Conservation (phyloP, 1,284 basidiomycete species). For the Fomitopsis pinicola region DNA sequence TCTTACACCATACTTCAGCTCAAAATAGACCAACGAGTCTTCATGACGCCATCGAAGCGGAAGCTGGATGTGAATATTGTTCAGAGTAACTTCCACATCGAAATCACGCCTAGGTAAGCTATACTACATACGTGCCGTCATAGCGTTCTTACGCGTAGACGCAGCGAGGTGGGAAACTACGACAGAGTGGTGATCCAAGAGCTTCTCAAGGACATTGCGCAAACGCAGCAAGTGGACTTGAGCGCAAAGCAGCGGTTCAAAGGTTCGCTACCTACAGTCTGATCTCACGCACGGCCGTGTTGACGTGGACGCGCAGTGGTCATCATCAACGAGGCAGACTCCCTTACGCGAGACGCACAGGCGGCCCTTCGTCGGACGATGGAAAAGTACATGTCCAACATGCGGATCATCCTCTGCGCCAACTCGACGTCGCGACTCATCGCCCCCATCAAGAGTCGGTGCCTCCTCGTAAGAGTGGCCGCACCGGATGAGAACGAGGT, state of each 20-base stretch:
- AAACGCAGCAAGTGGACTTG: conserved; percentile 97
- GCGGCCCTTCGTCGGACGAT: conserved; percentile 96
- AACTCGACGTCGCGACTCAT: conserved; percentile 97
- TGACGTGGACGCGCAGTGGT: conserved; percentile 63
- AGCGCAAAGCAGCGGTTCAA: conserved; percentile 97
- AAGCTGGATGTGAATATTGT: conserved; percentile 98
- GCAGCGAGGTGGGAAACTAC: conserved; percentile 93
- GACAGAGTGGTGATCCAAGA: conserved; percentile 97
- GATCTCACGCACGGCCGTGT: background rate
- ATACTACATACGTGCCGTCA: conserved; percentile 13
- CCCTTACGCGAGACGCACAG: conserved; percentile 92
- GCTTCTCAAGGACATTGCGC: conserved; percentile 96
- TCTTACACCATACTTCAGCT: conserved; percentile 46
- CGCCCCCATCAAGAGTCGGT: conserved; percentile 94
- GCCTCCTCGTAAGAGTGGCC: conserved; percentile 90
- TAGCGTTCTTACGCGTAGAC: background rate
- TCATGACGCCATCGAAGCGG: conserved; percentile 90
- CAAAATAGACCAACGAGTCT: conserved; percentile 97
- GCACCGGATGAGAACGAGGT: conserved; percentile 83
- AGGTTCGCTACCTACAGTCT: conserved; percentile 45
- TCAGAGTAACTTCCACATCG: conserved; percentile 96
- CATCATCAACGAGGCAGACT: conserved; percentile 97
- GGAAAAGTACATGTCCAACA: conserved; percentile 99
- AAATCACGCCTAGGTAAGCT: conserved; percentile 89
- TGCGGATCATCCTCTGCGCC: conserved; percentile 97